Conservation (phyloP, 768 basidiomycete species). For the Rhodotorula toruloides region DNA sequence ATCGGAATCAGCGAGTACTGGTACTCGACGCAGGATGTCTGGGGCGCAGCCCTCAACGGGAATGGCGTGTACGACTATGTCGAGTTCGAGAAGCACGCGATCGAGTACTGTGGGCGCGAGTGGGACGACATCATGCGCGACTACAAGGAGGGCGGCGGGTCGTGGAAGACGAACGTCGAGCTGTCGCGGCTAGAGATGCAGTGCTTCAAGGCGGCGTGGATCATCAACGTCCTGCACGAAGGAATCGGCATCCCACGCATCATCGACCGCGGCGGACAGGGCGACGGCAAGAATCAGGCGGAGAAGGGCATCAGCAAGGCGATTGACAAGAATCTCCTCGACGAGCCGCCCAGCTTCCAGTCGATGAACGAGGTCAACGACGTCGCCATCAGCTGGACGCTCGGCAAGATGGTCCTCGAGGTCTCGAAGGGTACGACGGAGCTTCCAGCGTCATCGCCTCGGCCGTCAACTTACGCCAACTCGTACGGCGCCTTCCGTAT, state of each 20-base stretch:
- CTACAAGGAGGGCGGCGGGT: constrained; percentile 55
- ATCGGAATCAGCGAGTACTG: constrained; percentile 98
- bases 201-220: constrained; percentile 99
- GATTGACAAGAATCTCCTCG: constrained; percentile 67
- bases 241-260: constrained; percentile 92
- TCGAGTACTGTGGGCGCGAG: constrained; percentile 69
- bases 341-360: constrained; percentile 61
- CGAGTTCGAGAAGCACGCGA: constrained; percentile 88
- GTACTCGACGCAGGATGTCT: constrained; percentile 97
- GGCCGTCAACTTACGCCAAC: background rate
- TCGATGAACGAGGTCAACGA: constrained; percentile 84
- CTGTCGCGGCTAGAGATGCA: constrained; percentile 86
- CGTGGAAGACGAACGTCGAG: constrained; percentile 68
- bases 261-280: constrained; percentile 70
- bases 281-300: constrained; percentile 47
- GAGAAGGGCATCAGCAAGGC: constrained; percentile 72
- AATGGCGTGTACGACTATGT: constrained; percentile 81
- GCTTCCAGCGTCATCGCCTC: constrained; percentile 3
- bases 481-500: background rate
- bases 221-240: constrained; percentile 90
- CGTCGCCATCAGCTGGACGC: constrained; percentile 93
- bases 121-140: constrained; percentile 71
- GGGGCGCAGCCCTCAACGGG: constrained; percentile 66
- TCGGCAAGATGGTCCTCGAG: constrained; percentile 98
- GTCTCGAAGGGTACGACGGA: constrained; percentile 50